Percentiles rank a stretch among this genome's conserved stretches.
Evolutionary conservation across 2,329 filamentous ascomycete genomes (phyloP).

Genomic region (Podosphaera aphanis): DNA sequence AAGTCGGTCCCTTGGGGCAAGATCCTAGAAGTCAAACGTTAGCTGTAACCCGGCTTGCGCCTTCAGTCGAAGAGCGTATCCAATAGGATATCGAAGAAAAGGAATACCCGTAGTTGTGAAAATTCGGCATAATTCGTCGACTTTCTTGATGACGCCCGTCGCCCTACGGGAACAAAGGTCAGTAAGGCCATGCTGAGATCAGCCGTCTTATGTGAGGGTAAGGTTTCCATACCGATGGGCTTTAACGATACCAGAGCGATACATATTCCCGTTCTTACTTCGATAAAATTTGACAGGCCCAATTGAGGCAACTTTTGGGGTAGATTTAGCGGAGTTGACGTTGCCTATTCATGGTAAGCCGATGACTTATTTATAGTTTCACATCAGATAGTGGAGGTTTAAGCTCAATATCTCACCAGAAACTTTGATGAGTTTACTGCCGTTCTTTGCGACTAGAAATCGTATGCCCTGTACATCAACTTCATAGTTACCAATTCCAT

Average conservation of each 20-base stretch:
- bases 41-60: conserved; percentile 12
- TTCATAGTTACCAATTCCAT: background rate
- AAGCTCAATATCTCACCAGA: conserved; percentile 29
- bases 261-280: conserved; percentile 71
- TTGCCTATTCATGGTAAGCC: conserved; percentile 25
- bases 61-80: conserved; percentile 5
- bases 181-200: conserved; percentile 11
- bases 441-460: conserved; percentile 51
- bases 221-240: conserved; percentile 43
- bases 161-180: conserved; percentile 9
- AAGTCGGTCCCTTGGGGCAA: conserved; percentile 60
- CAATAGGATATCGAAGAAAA: conserved; percentile 14
- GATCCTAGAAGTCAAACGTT: conserved; percentile 35
- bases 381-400: conserved; percentile 2
- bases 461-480: conserved; percentile 32
- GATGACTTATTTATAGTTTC: conserved; percentile 3
- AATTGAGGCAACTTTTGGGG: conserved; percentile 49
- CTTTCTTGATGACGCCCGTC: conserved; percentile 36
- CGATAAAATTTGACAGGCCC: conserved; percentile 64
- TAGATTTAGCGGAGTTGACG: conserved; percentile 35
- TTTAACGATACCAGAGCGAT: conserved; percentile 51
- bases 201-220: background rate
- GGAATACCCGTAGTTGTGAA: conserved; percentile 46
- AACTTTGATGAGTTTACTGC: conserved; percentile 59
- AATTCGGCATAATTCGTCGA: conserved; percentile 48